These are phyloP conservation scores for Diaporthe capsici DNA, from an alignment of 2,329 filamentous ascomycete species.

Conservation along the genomic window DNA sequence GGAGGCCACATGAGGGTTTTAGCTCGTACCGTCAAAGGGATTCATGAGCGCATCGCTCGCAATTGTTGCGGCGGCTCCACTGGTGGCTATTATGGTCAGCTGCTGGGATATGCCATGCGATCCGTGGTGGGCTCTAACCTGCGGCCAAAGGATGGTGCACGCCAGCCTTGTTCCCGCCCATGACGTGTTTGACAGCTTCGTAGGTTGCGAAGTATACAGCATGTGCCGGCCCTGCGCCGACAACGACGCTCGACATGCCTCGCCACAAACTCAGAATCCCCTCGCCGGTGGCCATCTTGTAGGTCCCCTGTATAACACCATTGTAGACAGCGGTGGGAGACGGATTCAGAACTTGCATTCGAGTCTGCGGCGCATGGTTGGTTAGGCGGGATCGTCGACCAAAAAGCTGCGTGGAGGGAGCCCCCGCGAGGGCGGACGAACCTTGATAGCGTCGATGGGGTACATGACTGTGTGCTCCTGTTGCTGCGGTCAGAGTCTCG, in stretches of 20 bases:
- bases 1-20: not conserved
- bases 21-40: conserved; percentile 88
- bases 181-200: conserved; percentile 95
- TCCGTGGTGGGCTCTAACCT: conserved; percentile 67
- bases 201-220: conserved; percentile 99
- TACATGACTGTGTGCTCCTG: conserved; percentile 99
- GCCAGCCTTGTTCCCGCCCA: conserved; percentile 90
- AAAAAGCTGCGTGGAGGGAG: conserved; percentile 42
- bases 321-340: conserved; percentile 85
- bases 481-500: conserved; percentile 33
- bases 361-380: conserved; percentile 73
- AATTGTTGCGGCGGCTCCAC: conserved; percentile 95
- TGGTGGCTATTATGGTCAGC: conserved; percentile 74
- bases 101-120: not conserved
- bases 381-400: conserved; percentile 18
- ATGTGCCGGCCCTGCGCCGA: conserved; percentile 97
- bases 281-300: conserved; percentile 91
- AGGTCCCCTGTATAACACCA: conserved; percentile 91
- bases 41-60: conserved; percentile 99
- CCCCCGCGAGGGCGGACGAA: conserved; percentile 55
- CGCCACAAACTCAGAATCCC: conserved; percentile 94
- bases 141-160: conserved; percentile 94
- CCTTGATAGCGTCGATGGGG: conserved; percentile 97
- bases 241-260: conserved; percentile 94
- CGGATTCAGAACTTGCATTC: conserved; percentile 96